Conservation (phyloP, 805 yeast genomes). For the Cyberlindnera maritima region DNA sequence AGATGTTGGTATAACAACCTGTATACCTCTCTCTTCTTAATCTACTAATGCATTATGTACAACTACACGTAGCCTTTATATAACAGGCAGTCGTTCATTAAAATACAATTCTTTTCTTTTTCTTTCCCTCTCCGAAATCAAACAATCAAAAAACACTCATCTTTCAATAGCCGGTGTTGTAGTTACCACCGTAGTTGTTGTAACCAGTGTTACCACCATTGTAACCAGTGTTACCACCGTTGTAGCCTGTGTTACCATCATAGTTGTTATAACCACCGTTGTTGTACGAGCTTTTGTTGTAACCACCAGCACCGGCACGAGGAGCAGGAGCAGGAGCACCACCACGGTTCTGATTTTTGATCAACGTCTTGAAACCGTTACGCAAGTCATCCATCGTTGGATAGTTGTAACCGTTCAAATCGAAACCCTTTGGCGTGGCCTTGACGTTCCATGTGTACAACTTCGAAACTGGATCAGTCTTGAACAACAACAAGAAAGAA, state of each 20-base stretch:
- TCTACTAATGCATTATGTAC: too few species aligned
- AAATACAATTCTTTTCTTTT: background rate
- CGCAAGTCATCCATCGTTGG: slow-evolving; percentile 87
- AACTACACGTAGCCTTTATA: too few species aligned
- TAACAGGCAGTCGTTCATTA: too few species aligned
- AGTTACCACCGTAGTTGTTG: too few species aligned
- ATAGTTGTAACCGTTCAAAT: slow-evolving; percentile 73
- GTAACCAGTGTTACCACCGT: background rate
- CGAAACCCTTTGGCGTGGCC: slow-evolving; percentile 85
- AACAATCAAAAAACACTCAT: too few species aligned
- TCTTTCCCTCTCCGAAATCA: too few species aligned
- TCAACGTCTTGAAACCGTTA: slow-evolving; percentile 86
- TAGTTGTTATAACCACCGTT: background rate
- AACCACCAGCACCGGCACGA: background rate
- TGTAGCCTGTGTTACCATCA: background rate
- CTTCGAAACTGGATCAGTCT: slow-evolving; percentile 66
- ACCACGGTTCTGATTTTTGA: slow-evolving; percentile 28
- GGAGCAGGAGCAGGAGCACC: background rate
- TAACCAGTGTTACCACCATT: too few species aligned
- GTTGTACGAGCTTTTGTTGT: background rate
- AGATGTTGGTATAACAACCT: slow-evolving; percentile 19
- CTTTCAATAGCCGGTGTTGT: too few species aligned
- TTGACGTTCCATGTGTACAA: slow-evolving; percentile 86
- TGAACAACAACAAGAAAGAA: slow-evolving; percentile 86
- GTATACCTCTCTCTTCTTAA: too few species aligned